A percentile compares a stretch with the other conserved stretches of the same genome.
phyloP scores from a whole-genome alignment of 495 filamentous ascomycete species.

The Penicillium coffeae region DNA sequence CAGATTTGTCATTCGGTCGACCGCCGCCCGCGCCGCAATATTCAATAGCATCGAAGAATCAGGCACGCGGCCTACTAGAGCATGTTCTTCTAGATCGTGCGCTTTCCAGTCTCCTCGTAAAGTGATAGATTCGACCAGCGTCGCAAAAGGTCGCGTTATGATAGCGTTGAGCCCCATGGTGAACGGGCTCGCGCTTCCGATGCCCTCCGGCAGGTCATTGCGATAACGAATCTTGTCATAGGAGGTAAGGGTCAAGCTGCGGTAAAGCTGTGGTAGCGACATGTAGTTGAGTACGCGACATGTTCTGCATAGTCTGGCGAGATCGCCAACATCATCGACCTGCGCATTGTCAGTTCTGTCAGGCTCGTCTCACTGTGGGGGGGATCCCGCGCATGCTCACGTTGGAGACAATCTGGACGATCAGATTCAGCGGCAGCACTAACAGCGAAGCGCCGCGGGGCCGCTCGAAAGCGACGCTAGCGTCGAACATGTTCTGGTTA shows the following conservation, averaged over 20 bases:
- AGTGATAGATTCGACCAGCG: slow-evolving; percentile 49
- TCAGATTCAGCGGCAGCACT: slow-evolving; percentile 55
- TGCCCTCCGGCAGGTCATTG: slow-evolving; percentile 56
- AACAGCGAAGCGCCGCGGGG: slow-evolving; percentile 35
- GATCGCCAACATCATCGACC: slow-evolving; percentile 54
- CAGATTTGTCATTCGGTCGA: slow-evolving; percentile 56
- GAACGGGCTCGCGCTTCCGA: slow-evolving; percentile 59
- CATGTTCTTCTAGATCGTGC: slow-evolving; percentile 52
- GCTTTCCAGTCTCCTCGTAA: slow-evolving; percentile 59
- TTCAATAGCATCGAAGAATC: slow-evolving; percentile 64
- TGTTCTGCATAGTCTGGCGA: slow-evolving; percentile 55
- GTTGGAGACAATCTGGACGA: slow-evolving; percentile 52
- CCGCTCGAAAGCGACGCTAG: slow-evolving; percentile 31
- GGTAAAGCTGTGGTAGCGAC: slow-evolving; percentile 59
- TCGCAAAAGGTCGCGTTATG: slow-evolving; percentile 50
- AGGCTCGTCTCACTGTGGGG: slow-evolving; percentile 5
- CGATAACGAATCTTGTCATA: slow-evolving; percentile 60
- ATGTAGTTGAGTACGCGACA: slow-evolving; percentile 64
- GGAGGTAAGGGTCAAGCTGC: slow-evolving; percentile 51
- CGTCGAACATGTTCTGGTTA: slow-evolving; percentile 47
- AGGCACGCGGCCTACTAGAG: slow-evolving; percentile 54
- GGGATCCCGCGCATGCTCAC: slow-evolving; percentile 33
- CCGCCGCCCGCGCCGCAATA: slow-evolving; percentile 53
- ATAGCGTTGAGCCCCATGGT: slow-evolving; percentile 60
- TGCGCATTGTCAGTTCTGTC: slow-evolving; percentile 19